Evolutionary conservation across 495 filamentous ascomycete genomes (phyloP), one percentile per base, ranked within the genome.

Genomic region (Daldinia caldariorum): DNA sequence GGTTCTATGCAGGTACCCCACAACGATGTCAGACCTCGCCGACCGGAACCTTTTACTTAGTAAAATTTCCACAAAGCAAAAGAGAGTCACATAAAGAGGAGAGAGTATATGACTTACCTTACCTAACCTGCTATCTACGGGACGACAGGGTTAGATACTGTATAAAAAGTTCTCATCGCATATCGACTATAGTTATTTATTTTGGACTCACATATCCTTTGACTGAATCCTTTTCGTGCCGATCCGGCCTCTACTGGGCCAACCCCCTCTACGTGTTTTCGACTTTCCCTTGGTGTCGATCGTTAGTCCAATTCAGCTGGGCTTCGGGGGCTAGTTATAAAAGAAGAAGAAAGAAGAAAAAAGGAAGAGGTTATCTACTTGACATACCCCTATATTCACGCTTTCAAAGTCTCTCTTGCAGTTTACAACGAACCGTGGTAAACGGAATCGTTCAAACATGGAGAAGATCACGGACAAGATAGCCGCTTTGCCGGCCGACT

Each of bases 381-480:
- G 16, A 54, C 13, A 56, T 38, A 37, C 35, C 32, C 10, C 14
- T 34, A 16, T 12, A 20, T 49, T 22, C 55, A 20, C 35, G 31
- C 10, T 49, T 55, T 49, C 43, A 41, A 37, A 55, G 13, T 32
- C 4, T 18, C 4, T 18, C 7, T 32, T 7, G 22, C 6, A 6
- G 31, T 60, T 39, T 38, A 4, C 8, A 50, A 53, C 31, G 4
- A 70, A 26, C n/a, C n/a, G 14, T 50, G 34, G 31, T 50, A 1
- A 34, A 20, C 47, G 20, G 34, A 13, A 29, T 14, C 7, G 5
- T 34, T 43, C 39, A 77, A 39, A 45, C 3, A 94, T 94, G 91
- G 90, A 95, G 80, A 97, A 93, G 80, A 93, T 99, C 76, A 97
- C 93, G 59, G 91, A 97, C 84, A 98, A 98, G 86, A 94, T 98